Percentiles rank a stretch among this genome's conserved stretches.
phyloP scores from a whole-genome alignment of 2,329 filamentous ascomycete species.

The Diaporthe amygdali region DNA sequence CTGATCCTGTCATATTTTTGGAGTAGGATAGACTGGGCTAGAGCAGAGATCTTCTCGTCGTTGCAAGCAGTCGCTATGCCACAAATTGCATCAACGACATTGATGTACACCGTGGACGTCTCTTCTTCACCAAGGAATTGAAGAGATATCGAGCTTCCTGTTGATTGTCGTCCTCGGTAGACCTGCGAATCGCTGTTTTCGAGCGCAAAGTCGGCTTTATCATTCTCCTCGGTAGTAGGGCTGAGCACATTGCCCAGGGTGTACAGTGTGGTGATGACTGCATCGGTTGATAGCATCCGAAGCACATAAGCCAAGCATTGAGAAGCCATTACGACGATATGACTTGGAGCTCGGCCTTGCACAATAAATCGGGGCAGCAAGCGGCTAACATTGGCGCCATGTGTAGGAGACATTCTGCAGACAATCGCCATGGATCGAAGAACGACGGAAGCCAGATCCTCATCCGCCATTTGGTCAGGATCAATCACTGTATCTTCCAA shows the following conservation, averaged over 20 bases:
- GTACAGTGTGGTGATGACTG: slow-evolving; percentile 93
- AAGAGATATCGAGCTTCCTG: slow-evolving; percentile 81
- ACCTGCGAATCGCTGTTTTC: slow-evolving; percentile 47
- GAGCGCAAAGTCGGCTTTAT: slow-evolving; percentile 37
- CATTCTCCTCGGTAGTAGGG: slow-evolving; percentile 60
- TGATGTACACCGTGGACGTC: slow-evolving; percentile 75
- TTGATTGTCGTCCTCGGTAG: slow-evolving; percentile 62
- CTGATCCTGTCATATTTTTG: slow-evolving; percentile 92
- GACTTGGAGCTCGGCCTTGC: slow-evolving; percentile 73
- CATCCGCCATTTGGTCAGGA: slow-evolving; percentile 80
- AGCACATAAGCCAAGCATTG: slow-evolving; percentile 83
- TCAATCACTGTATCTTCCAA: slow-evolving; percentile 83
- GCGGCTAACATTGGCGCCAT: slow-evolving; percentile 77
- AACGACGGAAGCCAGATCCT: slow-evolving; percentile 76
- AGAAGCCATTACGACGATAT: slow-evolving; percentile 79
- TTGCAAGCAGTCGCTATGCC: slow-evolving; percentile 82
- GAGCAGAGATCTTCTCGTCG: slow-evolving; percentile 89
- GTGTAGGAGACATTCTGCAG: slow-evolving; percentile 74
- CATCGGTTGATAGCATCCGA: slow-evolving; percentile 84
- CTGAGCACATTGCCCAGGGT: slow-evolving; percentile 95
- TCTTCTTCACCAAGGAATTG: slow-evolving; percentile 79
- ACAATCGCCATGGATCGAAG: slow-evolving; percentile 84
- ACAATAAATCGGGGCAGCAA: slow-evolving; percentile 87
- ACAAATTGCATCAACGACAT: slow-evolving; percentile 94
- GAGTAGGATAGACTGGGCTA: slow-evolving; percentile 94